These are phyloP conservation scores for Phytophthora tubulina DNA, from an alignment of 352 stramenopile genomes.

Conservation along the genomic window DNA sequence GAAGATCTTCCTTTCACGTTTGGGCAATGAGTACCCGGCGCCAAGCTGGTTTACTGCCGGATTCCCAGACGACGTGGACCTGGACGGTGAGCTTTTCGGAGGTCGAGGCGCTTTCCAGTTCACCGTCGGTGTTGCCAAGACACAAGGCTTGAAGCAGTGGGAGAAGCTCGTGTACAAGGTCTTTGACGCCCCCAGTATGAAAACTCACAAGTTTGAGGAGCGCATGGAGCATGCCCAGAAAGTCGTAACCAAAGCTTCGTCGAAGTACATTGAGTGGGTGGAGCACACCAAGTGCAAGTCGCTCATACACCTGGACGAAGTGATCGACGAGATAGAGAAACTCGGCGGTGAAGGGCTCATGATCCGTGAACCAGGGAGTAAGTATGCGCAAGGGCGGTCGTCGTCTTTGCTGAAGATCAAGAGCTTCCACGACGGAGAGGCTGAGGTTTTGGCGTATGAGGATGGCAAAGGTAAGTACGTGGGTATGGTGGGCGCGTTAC, in stretches of 20 bases:
- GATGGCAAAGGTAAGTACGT: slow-evolving; percentile 76
- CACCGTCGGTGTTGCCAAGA: slow-evolving; percentile 75
- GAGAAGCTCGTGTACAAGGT: slow-evolving; percentile 74
- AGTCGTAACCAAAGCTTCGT: slow-evolving; percentile 37
- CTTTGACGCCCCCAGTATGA: slow-evolving; percentile 66
- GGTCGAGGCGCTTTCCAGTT: slow-evolving; percentile 71
- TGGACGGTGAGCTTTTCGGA: slow-evolving; percentile 83
- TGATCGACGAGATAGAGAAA: slow-evolving; percentile 68
- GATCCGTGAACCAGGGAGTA: slow-evolving; percentile 67
- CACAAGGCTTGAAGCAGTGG: slow-evolving; percentile 61
- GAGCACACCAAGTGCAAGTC: slow-evolving; percentile 68
- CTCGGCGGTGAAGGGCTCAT: slow-evolving; percentile 77
- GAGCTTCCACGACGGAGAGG: slow-evolving; percentile 79
- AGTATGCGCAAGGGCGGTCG: slow-evolving; percentile 59
- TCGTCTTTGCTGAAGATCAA: slow-evolving; percentile 83
- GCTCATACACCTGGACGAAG: slow-evolving; percentile 54
- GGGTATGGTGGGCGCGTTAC: slow-evolving; percentile 64
- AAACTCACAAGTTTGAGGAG: slow-evolving; percentile 65
- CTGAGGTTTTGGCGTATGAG: slow-evolving; percentile 69
- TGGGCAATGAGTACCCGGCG: slow-evolving; percentile 72
- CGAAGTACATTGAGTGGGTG: slow-evolving; percentile 67
- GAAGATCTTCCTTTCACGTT: slow-evolving; percentile 63
- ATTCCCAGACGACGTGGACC: slow-evolving; percentile 64
- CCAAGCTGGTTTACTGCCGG: slow-evolving; percentile 66
- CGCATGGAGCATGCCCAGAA: slow-evolving; percentile 53